These are phyloP conservation scores for Drechslerella stenobrocha DNA, from an alignment of 2,329 filamentous ascomycete species.

Conservation along the genomic window DNA sequence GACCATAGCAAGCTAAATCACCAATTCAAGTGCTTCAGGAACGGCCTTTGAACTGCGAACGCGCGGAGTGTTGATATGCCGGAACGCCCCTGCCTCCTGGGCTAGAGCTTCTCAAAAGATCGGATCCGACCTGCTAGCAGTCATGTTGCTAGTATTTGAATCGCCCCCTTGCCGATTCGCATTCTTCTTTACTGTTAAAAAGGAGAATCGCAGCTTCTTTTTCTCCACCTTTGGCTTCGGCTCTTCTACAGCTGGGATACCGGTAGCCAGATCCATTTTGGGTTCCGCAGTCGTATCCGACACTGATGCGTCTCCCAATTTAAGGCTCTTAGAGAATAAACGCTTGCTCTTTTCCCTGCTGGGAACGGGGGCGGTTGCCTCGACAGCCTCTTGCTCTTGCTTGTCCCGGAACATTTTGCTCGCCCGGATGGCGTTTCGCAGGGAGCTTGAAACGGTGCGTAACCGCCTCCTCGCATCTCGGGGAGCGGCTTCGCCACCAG, in stretches of 20 bases:
- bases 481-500: no score
- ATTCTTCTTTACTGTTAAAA: background rate
- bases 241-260: no score
- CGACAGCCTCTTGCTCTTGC: background rate
- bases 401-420: background rate
- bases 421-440: background rate
- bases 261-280: background rate
- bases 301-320: background rate
- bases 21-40: no score
- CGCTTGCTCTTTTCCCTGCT: background rate
- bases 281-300: background rate
- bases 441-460: no score
- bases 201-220: background rate
- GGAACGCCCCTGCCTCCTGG: no score
- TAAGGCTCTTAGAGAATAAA: background rate
- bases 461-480: no score
- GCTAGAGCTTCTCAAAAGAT: no score
- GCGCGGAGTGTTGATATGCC: no score
- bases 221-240: no score
- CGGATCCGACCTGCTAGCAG: no score
- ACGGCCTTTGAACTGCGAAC: no score
- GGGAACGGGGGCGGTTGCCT: background rate
- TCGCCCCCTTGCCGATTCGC: background rate
- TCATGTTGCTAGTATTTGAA: background rate
- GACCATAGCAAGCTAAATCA: no score